Conservation (phyloP, 768 basidiomycete genomes). For the Suillus tomentosus region DNA sequence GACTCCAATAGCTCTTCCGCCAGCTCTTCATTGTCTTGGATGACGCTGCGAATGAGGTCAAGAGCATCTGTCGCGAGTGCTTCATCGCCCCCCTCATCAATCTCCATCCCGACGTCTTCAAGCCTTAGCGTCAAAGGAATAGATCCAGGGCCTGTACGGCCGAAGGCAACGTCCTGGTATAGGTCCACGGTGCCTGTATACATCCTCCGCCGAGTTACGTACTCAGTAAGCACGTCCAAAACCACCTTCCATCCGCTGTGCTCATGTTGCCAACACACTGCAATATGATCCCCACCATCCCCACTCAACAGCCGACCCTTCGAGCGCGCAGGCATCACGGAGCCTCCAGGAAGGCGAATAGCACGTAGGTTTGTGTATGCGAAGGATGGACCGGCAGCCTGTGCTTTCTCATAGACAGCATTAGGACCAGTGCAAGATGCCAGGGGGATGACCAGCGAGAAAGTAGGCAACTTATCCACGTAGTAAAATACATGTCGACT, state of each 20-base stretch:
- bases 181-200: conserved; percentile 40
- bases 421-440: conserved; percentile 65
- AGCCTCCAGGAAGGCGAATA: conserved; percentile 76
- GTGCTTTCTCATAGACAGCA: conserved; percentile 69
- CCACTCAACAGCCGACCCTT: conserved; percentile 71
- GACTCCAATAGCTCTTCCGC: conserved; percentile 63
- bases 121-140: conserved; percentile 50
- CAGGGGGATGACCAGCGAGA: conserved; percentile 71
- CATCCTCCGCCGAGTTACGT: conserved; percentile 59
- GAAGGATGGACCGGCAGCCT: conserved; percentile 49
- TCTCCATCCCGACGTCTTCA: conserved; percentile 75
- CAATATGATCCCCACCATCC: conserved; percentile 63
- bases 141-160: conserved; percentile 40
- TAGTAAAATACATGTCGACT: conserved; percentile 74
- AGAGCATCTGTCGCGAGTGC: conserved; percentile 53
- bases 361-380: conserved; percentile 68
- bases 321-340: conserved; percentile 65
- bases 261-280: conserved; percentile 78
- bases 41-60: conserved; percentile 36
- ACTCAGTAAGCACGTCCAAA: conserved; percentile 78
- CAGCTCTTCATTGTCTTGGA: conserved; percentile 67
- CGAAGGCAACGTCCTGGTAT: conserved; percentile 57
- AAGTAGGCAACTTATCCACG: conserved; percentile 69
- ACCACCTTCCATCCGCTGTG: conserved; percentile 88
- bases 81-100: conserved; percentile 62